phyloP scores from a whole-genome alignment of 257 asterid genomes.

The Solanum bukasovii region DNA sequence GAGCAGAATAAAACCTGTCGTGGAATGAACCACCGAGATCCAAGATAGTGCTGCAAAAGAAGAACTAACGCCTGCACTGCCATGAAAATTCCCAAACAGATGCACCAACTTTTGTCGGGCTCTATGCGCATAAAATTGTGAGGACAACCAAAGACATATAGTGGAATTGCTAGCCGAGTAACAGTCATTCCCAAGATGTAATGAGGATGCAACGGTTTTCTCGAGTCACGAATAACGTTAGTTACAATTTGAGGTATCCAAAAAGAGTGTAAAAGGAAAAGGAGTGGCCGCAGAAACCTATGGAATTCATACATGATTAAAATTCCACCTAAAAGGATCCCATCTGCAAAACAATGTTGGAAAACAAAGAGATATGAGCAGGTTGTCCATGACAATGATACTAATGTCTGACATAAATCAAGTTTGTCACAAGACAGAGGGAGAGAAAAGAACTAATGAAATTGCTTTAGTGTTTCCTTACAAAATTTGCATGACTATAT shows the following conservation, averaged over 20 bases:
- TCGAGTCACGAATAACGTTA: constrained; percentile 73
- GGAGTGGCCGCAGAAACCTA: constrained; percentile 53
- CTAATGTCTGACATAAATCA: neutral
- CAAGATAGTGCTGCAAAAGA: constrained; percentile 86
- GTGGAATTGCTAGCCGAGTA: constrained; percentile 80
- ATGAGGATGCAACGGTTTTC: constrained; percentile 93
- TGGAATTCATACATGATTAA: constrained; percentile 87
- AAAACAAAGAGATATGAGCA: neutral
- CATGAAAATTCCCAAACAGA: constrained; percentile 56
- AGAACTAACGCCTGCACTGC: constrained; percentile 68
- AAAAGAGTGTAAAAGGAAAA: constrained; percentile 80
- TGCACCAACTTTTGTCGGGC: constrained; percentile 66
- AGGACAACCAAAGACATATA: constrained; percentile 86
- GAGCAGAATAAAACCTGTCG: constrained; percentile 51
- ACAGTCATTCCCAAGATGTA: constrained; percentile 78
- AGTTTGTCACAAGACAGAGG: neutral
- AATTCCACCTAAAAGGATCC: constrained; percentile 86
- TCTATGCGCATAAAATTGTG: constrained; percentile 92
- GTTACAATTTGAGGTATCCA: constrained; percentile 91
- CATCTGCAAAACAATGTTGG: constrained; percentile 52
- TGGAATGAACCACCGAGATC: constrained; percentile 93
- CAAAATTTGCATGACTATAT: neutral
- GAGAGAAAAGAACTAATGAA: neutral
- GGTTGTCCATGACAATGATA: neutral
- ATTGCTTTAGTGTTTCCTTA: neutral